Base-by-base conservation (phyloP, 306 rosid species). In the Arachis hypogaea region DNA sequence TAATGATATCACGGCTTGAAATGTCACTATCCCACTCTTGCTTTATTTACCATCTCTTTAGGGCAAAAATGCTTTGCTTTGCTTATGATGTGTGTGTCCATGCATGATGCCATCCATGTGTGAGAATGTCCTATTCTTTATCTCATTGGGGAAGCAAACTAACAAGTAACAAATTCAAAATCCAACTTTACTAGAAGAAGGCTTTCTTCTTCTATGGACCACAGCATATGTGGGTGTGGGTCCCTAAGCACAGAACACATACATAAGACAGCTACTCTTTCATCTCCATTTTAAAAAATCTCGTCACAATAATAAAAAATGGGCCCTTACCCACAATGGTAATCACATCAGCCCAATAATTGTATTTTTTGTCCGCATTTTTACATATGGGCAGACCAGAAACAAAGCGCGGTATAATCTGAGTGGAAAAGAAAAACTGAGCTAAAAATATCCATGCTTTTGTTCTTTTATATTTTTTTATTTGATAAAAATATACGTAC, bases 321-420 rank as follows among this genome's bases (percentile, higher is more conserved):
- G 65, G 74, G 33, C 45, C 56, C 3, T 66, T 51, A 9, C 58
- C 78, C 64, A 73, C 52, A 8, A 41, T 3, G 12, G 59, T 49
- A 6, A 40, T 9, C n/a, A 40, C 9, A 7, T 33, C 51, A 66
- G 83, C 78, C 79, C 83, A 79, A 49, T 46, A 40, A 7, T 42
- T 49, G 1, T 4, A 10, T 11, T 3, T 46, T 46, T 46, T n/a
- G 22, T 5, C 58, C 58, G 16, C 9, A 14, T 5, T 14, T 49
- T 11, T 3, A 10, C 16, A 11, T 33, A 11, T 49, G n/a, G 5
- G 14, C 58, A n/a, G 9, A 52, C 51, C 51, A 46, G 11, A 46
- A 45, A 1, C 10, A 45, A 5, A 45, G 9, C 11, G 9, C 51
- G 11, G 12, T 46, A 46, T 8, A 46, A 46, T 7, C 51, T 9